phyloP scores from a whole-genome alignment of 2,329 filamentous ascomycete species.

The Bisporella sp. region DNA sequence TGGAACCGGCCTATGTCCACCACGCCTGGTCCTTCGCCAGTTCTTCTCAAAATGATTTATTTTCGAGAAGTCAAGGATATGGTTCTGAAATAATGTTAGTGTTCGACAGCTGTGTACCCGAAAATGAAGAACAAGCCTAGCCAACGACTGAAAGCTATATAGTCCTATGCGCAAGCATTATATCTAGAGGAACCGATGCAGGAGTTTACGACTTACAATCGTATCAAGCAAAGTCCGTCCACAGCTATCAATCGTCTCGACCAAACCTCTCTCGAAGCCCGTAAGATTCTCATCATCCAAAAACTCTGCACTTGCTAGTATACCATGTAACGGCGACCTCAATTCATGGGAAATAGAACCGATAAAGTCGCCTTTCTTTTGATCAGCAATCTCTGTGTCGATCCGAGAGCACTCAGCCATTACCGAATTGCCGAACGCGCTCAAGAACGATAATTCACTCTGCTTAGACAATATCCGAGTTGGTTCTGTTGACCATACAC shows the following conservation, averaged over 20 bases:
- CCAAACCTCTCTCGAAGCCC: slow-evolving; percentile 23
- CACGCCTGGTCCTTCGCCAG: slow-evolving; percentile 22
- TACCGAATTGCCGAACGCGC: slow-evolving; percentile 40
- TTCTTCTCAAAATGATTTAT: slow-evolving; percentile 29
- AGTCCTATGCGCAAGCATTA: too few relatives aligned
- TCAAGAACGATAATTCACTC: slow-evolving; percentile 32
- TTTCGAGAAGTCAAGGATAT: slow-evolving; percentile 35
- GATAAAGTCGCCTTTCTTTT: slow-evolving; percentile 51
- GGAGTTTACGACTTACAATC: slow-evolving; percentile 21
- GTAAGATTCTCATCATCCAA: slow-evolving; percentile 35
- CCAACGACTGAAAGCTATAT: too few relatives aligned
- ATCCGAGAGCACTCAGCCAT: slow-evolving; percentile 50
- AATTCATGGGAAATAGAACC: slow-evolving; percentile 53
- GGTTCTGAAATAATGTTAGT: slow-evolving; percentile 22
- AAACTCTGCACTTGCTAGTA: slow-evolving; percentile 45
- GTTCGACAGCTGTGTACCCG: not conserved
- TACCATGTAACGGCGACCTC: slow-evolving; percentile 49
- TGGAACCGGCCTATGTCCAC: slow-evolving; percentile 2
- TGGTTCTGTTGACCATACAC: slow-evolving; percentile 34
- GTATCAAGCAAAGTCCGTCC: slow-evolving; percentile 32
- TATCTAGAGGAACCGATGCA: too few relatives aligned
- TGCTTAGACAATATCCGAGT: slow-evolving; percentile 28
- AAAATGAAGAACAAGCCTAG: not conserved
- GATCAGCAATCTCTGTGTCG: slow-evolving; percentile 43
- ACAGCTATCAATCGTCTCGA: slow-evolving; percentile 31